Evolutionary conservation across 2,329 filamentous ascomycete species (phyloP), one percentile per base, ranked within the genome.

Genomic region (Venturia oleaginea): DNA sequence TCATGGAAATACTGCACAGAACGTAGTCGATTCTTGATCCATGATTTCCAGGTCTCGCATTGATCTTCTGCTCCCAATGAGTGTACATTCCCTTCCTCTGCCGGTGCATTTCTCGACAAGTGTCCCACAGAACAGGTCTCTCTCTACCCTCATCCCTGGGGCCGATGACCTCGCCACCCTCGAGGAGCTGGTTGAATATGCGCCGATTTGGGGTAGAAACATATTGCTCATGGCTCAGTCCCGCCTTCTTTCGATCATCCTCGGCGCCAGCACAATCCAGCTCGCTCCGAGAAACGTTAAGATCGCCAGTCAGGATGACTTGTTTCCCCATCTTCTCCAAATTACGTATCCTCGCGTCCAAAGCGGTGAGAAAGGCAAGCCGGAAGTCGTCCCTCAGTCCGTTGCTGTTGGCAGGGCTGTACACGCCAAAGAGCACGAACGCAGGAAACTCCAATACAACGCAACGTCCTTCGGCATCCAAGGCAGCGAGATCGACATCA

Each of bases 11-110:
- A 68, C 86, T 94, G 73, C 91, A 96, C 3, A 97, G 81, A 22
- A 99, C 84, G 75, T 96, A 97, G 75, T 99, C 94, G 69, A 97
- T 97, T 42, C 94, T 85, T 64, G 90, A 89, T 6, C 94, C 94
- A 74, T 89, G 95, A 73, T 97, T 97, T 2, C 90, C 92, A 3
- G 93, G 93, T n/a, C 94, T 83, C n/a, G 91, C 90, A 75, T 97
- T 97, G 72, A 92, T 89, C 73, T 90, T 92, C 61, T 91, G 92
- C 68, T 97, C 92, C 93, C 93, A 97, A 74, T 93, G 96, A 0
- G 94, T 97, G 74, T 91, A 97, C 94, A 99, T 97, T 66, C 91
- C 91, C 67, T 81, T 80, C 46, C 94, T 83, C n/a, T 79, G 77
- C 0, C 90, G 89, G 71, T 97, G 89, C 71, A 92, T 95, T 32